Evolutionary conservation across 2,329 filamentous ascomycete genomes (phyloP).

Genomic region (Nothophaeocryptopus gaeumannii): DNA sequence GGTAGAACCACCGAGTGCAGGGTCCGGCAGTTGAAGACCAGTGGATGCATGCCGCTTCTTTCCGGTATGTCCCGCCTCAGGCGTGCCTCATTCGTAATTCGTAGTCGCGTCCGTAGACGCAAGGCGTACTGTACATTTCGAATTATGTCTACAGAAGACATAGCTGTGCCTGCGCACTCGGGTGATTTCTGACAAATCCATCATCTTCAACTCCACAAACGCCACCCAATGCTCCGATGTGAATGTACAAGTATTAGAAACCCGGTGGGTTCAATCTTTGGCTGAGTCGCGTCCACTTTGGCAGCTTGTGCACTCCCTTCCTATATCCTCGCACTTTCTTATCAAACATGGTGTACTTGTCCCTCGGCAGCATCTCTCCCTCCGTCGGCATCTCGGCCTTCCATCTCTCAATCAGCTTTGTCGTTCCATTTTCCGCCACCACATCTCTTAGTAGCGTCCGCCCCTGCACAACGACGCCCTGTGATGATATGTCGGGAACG

Average conservation of each 20-base stretch:
- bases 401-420: conserved; percentile 82
- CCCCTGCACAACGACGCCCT: conserved; percentile 13
- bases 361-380: conserved; percentile 88
- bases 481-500: conserved; percentile 18
- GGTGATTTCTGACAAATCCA: too few relatives aligned
- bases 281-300: conserved; percentile 89
- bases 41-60: too few relatives aligned
- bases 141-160: too few relatives aligned
- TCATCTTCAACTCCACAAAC: background rate
- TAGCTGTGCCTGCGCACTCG: too few relatives aligned
- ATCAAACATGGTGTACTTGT: conserved; percentile 98
- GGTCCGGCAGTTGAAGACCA: too few relatives aligned
- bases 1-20: too few relatives aligned
- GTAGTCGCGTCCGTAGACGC: too few relatives aligned
- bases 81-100: too few relatives aligned
- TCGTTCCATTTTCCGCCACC: conserved; percentile 51
- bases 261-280: conserved; percentile 92
- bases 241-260: conserved; percentile 57
- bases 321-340: conserved; percentile 92
- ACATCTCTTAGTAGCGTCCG: conserved; percentile 24
- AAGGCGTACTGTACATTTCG: too few relatives aligned
- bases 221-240: background rate
- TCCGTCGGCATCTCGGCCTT: conserved; percentile 95
- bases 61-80: too few relatives aligned
- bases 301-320: conserved; percentile 83